Evolutionary conservation across 2,329 filamentous ascomycete species (phyloP).

Genomic region (Graphilbum sp.): DNA sequence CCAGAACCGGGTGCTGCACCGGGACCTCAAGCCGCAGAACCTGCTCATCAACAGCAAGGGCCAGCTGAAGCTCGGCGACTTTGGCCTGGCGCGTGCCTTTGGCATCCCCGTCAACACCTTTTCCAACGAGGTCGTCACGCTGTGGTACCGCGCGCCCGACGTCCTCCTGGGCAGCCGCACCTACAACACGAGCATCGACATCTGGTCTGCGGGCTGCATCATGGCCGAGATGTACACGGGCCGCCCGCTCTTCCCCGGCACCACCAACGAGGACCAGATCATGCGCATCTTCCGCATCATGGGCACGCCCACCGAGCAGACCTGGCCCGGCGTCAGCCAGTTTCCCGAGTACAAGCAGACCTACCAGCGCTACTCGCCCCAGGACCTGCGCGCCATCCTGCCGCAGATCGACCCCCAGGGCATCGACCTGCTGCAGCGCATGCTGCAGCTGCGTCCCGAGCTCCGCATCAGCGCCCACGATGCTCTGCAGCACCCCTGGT

Average conservation of each 20-base stretch:
- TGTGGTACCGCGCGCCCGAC: slow-evolving; percentile 95
- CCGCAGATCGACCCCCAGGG: slow-evolving; percentile 80
- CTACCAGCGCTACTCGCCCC: slow-evolving; percentile 87
- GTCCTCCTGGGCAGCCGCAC: slow-evolving; percentile 86
- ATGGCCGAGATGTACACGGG: slow-evolving; percentile 99
- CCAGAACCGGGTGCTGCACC: slow-evolving; percentile 88
- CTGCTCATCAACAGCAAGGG: slow-evolving; percentile 87
- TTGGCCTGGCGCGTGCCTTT: slow-evolving; percentile 84
- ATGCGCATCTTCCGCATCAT: slow-evolving; percentile 96
- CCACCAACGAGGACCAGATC: slow-evolving; percentile 95
- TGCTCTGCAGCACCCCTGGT: slow-evolving; percentile 85
- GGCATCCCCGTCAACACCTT: slow-evolving; percentile 97
- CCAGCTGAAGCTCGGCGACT: slow-evolving; percentile 82
- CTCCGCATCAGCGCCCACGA: slow-evolving; percentile 77
- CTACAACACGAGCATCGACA: slow-evolving; percentile 99
- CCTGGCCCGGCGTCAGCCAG: slow-evolving; percentile 87
- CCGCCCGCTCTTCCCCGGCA: slow-evolving; percentile 86
- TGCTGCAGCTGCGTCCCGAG: slow-evolving; percentile 88
- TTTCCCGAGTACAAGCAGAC: slow-evolving; percentile 96
- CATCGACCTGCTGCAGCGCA: slow-evolving; percentile 71
- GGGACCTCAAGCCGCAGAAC: slow-evolving; percentile 92
- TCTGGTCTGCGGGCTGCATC: slow-evolving; percentile 98
- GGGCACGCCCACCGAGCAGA: slow-evolving; percentile 90
- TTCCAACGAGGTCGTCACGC: slow-evolving; percentile 90
- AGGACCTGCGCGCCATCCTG: slow-evolving; percentile 73